Percentiles rank a stretch among this genome's conserved stretches.
Conservation (phyloP, 179 eudicot genomes). For the Gypsophila paniculata region DNA sequence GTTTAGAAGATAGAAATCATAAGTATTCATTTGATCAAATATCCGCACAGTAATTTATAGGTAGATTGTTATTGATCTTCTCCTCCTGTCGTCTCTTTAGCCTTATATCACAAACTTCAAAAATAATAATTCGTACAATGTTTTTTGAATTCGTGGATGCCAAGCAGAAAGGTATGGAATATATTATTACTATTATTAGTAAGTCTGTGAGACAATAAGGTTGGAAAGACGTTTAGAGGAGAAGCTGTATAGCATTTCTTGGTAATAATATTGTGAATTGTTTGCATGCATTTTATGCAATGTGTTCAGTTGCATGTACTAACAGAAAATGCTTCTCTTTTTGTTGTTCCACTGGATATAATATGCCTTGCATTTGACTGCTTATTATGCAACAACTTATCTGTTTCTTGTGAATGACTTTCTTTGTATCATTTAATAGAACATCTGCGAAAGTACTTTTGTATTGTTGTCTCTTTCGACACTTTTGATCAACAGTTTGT, state of each 20-base stretch:
- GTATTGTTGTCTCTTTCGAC: neutral
- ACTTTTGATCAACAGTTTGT: neutral
- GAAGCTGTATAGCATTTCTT: neutral
- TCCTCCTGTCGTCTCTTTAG: too few species aligned
- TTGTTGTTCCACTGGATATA: neutral
- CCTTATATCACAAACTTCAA: too few species aligned
- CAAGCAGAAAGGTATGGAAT: too few species aligned
- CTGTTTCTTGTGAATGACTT: neutral
- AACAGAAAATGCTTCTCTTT: neutral
- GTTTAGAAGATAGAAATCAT: constrained; percentile 8
- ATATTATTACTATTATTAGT: too few species aligned
- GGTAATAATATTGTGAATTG: neutral
- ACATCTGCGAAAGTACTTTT: neutral
- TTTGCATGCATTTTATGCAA: neutral
- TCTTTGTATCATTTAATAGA: too few species aligned
- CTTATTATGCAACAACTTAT: neutral
- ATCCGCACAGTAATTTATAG: neutral
- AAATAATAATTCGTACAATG: too few species aligned
- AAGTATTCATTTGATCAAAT: neutral
- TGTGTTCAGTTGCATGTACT: neutral
- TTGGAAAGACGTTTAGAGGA: neutral
- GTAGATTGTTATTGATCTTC: too few species aligned
- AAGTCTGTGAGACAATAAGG: neutral
- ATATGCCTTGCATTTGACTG: neutral
- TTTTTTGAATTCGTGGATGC: too few species aligned